phyloP scores from a whole-genome alignment of 495 filamentous ascomycete genomes.

The Poronia punctata region DNA sequence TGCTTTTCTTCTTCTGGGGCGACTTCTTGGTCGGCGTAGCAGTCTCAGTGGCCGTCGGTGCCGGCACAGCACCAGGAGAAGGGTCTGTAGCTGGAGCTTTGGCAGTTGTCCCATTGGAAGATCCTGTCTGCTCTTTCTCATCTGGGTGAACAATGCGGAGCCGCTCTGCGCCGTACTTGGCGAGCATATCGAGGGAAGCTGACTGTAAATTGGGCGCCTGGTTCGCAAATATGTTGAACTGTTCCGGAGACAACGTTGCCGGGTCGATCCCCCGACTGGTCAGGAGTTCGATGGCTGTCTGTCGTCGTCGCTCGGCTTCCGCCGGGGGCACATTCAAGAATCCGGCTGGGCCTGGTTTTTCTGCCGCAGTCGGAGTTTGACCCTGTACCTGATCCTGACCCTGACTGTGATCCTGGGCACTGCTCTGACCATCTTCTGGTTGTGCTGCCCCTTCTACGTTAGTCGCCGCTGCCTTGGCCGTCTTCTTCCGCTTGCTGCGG shows the following conservation, averaged over 20 bases:
- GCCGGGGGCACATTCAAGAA: constrained; percentile 35
- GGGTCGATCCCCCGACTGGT: constrained; percentile 29
- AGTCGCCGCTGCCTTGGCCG: constrained; percentile 18
- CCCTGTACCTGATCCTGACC: background rate
- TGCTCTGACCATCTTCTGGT: constrained; percentile 5
- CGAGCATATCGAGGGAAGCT: constrained; percentile 39
- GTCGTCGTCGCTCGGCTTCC: constrained; percentile 34
- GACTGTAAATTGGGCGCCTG: constrained; percentile 39
- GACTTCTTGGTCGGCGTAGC: constrained; percentile 20
- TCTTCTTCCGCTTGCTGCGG: constrained; percentile 22
- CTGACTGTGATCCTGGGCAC: too few species aligned
- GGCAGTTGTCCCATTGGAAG: constrained; percentile 18
- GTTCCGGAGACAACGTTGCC: constrained; percentile 35
- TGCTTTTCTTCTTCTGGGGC: constrained; percentile 22
- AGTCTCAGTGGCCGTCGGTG: constrained; percentile 1
- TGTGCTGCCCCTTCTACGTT: constrained; percentile 13
- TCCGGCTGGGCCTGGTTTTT: background rate
- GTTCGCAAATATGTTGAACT: constrained; percentile 45
- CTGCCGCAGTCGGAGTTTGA: constrained; percentile 8
- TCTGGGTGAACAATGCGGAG: constrained; percentile 40
- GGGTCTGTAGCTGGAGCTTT: constrained; percentile 1
- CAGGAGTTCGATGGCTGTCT: constrained; percentile 36
- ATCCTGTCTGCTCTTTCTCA: constrained; percentile 18
- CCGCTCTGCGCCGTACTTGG: constrained; percentile 36
- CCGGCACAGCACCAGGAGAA: constrained; percentile 6